Percentiles rank a stretch among this genome's conserved stretches.
phyloP scores from a whole-genome alignment of 352 stramenopile genomes.

The Phytophthora agathidicida region DNA sequence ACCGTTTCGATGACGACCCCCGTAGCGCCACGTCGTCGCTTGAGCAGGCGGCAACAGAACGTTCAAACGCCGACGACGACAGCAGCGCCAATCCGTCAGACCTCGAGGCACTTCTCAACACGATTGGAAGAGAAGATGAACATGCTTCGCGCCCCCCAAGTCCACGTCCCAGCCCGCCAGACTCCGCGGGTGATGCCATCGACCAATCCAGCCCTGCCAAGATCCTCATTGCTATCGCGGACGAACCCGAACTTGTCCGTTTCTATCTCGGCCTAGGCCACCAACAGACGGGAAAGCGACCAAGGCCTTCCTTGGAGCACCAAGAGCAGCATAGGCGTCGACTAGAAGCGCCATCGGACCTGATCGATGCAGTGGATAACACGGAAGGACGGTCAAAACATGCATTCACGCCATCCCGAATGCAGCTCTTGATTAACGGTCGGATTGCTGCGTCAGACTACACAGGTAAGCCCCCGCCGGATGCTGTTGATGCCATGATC shows the following conservation, averaged over 20 bases:
- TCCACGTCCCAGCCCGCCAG: too few species aligned
- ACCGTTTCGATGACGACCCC: neutral
- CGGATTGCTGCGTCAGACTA: neutral
- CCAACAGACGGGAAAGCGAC: neutral
- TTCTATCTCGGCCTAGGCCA: neutral
- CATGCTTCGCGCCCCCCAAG: neutral
- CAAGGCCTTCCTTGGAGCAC: neutral
- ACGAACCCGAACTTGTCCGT: neutral
- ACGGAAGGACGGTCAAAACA: neutral
- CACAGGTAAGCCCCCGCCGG: slow-evolving; percentile 9
- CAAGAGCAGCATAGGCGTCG: neutral
- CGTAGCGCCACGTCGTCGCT: neutral
- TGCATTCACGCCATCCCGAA: neutral
- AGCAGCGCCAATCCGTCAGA: too few species aligned
- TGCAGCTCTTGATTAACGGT: neutral
- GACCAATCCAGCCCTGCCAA: too few species aligned
- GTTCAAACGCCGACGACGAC: neutral
- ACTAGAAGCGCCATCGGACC: neutral
- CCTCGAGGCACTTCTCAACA: too few species aligned
- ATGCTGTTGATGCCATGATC: slow-evolving; percentile 11
- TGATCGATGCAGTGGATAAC: neutral
- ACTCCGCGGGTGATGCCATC: too few species aligned
- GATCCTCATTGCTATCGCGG: too few species aligned
- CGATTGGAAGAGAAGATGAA: too few species aligned
- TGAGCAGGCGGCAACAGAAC: too few species aligned